Base-by-base conservation (phyloP, 805 yeast genomes). In the Candida morakotiae region DNA sequence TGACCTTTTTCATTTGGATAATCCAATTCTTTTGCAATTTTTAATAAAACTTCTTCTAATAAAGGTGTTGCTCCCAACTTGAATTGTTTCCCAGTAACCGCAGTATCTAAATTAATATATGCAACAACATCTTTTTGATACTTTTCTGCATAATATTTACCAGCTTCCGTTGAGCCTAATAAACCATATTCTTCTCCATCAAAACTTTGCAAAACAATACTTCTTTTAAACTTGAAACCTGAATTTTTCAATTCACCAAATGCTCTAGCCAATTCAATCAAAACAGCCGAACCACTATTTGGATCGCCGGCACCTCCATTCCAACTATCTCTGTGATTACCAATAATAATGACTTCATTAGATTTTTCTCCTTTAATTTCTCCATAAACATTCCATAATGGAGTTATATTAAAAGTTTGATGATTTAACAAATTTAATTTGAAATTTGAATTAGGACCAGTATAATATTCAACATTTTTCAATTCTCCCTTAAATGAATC, bases 161-260 rank as follows among this genome's bases (percentile, higher is more conserved):
- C 82, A 45, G 51, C 71, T 49, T 75, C 81, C 3, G 81, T 75
- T 1, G 79, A 73, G 5, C 81, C 81, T 32, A 76, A 46, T 42
- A 67, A 59, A 1, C 79, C 79, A 45, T 71, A 71, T 48, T 68
- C 73, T 45, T 68, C 73, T 29, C 71, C 73, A 44, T 68, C 73
- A 48, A 53, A 68, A 44, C 64, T 56, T 32, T 54, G 60, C 42
- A 68, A 56, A 18, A 66, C 46, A 26, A 68, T 68, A 14, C 62
- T 45, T 41, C 73, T 45, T 45, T 64, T 59, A 47, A 64, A 64
- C 39, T 61, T 55, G 43, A 52, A 64, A 5, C 73, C 73, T 2
- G 57, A 39, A 26, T 51, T 48, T 38, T 61, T 52, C 42, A 68
- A 60, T 14, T 48, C 59, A 7, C 69, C 67, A 31, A 68, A 56